phyloP scores from a whole-genome alignment of 495 filamentous ascomycete genomes.

The Hyphodiscus hymeniophilus region DNA sequence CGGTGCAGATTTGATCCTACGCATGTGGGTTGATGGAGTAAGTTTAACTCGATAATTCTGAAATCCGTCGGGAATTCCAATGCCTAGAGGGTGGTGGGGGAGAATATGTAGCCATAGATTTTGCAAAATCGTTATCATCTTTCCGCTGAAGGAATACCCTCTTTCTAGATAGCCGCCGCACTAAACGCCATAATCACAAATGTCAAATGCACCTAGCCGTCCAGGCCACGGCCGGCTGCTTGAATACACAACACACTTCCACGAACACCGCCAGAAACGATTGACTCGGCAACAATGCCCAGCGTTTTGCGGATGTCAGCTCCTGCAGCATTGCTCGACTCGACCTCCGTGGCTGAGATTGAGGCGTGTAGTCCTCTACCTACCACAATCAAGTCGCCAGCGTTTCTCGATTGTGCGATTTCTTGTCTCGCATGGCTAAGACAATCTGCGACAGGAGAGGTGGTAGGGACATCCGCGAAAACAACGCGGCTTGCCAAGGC shows the following conservation, averaged over 20 bases:
- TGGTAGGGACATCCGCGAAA: constrained; percentile 34
- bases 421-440: constrained; percentile 46
- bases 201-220: neutral
- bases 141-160: no score
- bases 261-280: constrained; percentile 51
- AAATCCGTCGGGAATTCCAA: no score
- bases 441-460: constrained; percentile 17
- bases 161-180: no score
- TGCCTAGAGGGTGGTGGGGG: no score
- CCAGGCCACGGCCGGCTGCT: constrained; percentile 36
- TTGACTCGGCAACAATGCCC: constrained; percentile 57
- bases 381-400: constrained; percentile 71
- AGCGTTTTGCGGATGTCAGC: constrained; percentile 50
- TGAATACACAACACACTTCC: constrained; percentile 77
- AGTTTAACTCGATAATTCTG: no score
- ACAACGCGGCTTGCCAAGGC: constrained; percentile 53
- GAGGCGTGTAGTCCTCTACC: constrained; percentile 41
- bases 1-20: no score
- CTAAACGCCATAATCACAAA: neutral
- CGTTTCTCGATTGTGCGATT: constrained; percentile 56
- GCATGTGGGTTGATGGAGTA: no score
- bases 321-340: neutral
- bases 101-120: no score
- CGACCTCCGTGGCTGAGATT: neutral
- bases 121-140: no score